Evolutionary conservation across 768 basidiomycete species (phyloP).

Genomic region (Mrakia hoshinonis): DNA sequence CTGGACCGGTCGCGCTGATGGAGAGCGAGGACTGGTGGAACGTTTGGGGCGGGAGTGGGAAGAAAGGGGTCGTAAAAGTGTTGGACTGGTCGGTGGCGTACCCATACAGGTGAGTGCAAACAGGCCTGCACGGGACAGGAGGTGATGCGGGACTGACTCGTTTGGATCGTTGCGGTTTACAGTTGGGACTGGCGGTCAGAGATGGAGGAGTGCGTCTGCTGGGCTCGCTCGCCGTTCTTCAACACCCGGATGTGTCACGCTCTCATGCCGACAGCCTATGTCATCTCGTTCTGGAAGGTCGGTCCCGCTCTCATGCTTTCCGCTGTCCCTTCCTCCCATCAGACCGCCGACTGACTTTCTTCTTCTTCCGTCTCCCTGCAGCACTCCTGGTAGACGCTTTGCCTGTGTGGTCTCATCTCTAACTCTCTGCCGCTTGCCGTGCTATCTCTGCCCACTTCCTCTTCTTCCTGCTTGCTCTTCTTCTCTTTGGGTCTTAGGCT

Average conservation of each 20-base stretch:
- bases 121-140: background rate
- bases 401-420: no score
- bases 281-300: slow-evolving; percentile 17
- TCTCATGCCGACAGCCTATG: background rate
- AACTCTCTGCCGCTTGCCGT: no score
- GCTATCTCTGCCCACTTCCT: background rate
- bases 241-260: background rate
- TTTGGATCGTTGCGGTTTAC: background rate
- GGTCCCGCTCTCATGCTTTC: background rate
- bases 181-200: slow-evolving; percentile 19
- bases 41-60: background rate
- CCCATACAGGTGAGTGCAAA: slow-evolving; percentile 9
- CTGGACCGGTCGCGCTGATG: slow-evolving; percentile 19
- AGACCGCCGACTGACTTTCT: background rate
- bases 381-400: slow-evolving; percentile 1
- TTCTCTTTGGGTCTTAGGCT: no score
- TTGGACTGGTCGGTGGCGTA: slow-evolving; percentile 10
- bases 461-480: background rate
- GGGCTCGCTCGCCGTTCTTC: slow-evolving; percentile 13
- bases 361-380: background rate
- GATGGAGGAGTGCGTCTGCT: slow-evolving; percentile 22
- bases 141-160: background rate
- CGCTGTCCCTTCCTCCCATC: background rate
- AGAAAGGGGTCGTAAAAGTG: slow-evolving; percentile 5
- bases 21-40: slow-evolving; percentile 10